Evolutionary conservation across 2,329 filamentous ascomycete genomes (phyloP), one percentile per base, ranked within the genome.

Genomic region (Arthrocladium fulminans): DNA sequence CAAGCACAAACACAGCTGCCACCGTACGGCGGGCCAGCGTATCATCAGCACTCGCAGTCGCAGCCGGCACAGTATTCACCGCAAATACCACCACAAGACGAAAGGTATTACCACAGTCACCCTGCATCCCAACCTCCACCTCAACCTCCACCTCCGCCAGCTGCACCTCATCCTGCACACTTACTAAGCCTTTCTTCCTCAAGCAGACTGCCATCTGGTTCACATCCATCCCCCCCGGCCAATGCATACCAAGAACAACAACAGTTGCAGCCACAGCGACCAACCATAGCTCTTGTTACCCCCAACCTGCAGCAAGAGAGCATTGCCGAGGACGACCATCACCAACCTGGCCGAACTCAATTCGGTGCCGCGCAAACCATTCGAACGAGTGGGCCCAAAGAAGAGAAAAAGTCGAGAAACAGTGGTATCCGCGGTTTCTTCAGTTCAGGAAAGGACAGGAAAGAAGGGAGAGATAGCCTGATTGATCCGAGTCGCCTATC

Each of bases 331-430:
- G 51, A 50, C 22, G 47, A 54, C 7, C 45, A 41, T 4, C 52
- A 52, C 10, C 29, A 52, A 30, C 55, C 56, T 25, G 53, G 51
- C 20, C 56, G 52, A 29, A 57, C 56, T 22, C 48, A 48, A 17
- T 59, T 57, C 49, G 56, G 55, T 20, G 45, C 52, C 22, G 54
- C 56, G 19, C 54, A 49, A 39, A 49, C 51, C 13, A 51, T 55
- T 12, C 50, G 47, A 32, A 39, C 44, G 19, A 47, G 30, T 27
- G 44, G 44, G 15, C n/a, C 32, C 2, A 47, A 47, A 23, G 44
- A 47, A 25, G 44, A 23, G 51, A 50, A n/a, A 30, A 49, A 23
- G 45, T 49, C 17, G 50, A 56, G 43, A 54, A 57, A 40, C 48
- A 57, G 30, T 51, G 37, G 50, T 46, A 38, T 56, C 51, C 17